A percentile compares a stretch with the other conserved stretches of the same genome.
These are phyloP conservation scores for Aspergillus calidoustus DNA, from an alignment of 2,329 filamentous ascomycete species.

Conservation along the genomic window DNA sequence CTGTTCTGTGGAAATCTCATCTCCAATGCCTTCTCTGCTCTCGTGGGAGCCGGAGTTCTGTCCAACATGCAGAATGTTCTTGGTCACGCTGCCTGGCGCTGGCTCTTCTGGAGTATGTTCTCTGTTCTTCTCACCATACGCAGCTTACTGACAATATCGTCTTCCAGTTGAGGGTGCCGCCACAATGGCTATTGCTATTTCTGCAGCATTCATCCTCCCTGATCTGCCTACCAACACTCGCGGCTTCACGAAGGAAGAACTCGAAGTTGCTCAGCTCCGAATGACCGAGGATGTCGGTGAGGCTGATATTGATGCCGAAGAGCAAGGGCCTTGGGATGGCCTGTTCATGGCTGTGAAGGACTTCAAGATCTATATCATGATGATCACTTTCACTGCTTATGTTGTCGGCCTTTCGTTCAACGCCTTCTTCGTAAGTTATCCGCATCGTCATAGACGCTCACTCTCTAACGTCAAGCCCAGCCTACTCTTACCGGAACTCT, in stretches of 20 bases:
- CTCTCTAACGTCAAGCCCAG: slow-evolving; percentile 20
- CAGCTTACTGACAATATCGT: slow-evolving; percentile 1
- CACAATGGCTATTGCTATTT: slow-evolving; percentile 18
- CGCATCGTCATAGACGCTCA: not conserved
- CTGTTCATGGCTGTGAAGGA: slow-evolving; percentile 65
- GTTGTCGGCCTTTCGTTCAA: slow-evolving; percentile 64
- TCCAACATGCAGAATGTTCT: slow-evolving; percentile 48
- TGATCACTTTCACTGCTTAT: slow-evolving; percentile 65
- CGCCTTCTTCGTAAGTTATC: slow-evolving; percentile 56
- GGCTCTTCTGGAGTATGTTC: slow-evolving; percentile 60
- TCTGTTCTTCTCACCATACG: slow-evolving; percentile 53
- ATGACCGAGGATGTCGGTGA: slow-evolving; percentile 64
- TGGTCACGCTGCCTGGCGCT: slow-evolving; percentile 49
- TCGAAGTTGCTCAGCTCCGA: slow-evolving; percentile 56
- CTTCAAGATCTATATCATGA: slow-evolving; percentile 67
- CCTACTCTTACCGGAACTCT: slow-evolving; percentile 34
- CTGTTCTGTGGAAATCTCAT: slow-evolving; percentile 54
- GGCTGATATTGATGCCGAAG: slow-evolving; percentile 57
- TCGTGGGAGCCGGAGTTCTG: slow-evolving; percentile 52
- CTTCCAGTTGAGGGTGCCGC: slow-evolving; percentile 9
- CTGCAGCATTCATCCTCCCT: slow-evolving; percentile 47
- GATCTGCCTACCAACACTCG: slow-evolving; percentile 61
- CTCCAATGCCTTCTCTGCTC: slow-evolving; percentile 52
- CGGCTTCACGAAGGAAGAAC: slow-evolving; percentile 51
- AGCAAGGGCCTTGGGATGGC: slow-evolving; percentile 31